Evolutionary conservation across 2,329 filamentous ascomycete species (phyloP).

Genomic region (Fusarium equiseti): DNA sequence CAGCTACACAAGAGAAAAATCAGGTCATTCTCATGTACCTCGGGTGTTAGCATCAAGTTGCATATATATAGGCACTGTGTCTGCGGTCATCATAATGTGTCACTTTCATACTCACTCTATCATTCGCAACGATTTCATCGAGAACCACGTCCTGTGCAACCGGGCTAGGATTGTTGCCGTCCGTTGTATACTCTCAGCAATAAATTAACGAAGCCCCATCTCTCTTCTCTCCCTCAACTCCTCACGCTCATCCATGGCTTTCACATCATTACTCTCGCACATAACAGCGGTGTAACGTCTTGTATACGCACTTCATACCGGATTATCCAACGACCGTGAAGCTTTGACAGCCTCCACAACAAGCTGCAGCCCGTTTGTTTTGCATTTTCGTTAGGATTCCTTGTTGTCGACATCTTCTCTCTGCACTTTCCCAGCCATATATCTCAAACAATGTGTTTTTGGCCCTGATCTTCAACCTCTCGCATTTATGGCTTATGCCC

Average conservation of each 20-base stretch:
- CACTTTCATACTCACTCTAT: background rate
- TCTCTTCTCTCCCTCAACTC: conserved; percentile 2
- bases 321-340: background rate
- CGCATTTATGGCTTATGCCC: background rate
- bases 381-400: background rate
- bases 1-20: background rate
- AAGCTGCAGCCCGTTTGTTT: background rate
- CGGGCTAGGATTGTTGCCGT: background rate
- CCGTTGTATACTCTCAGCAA: background rate
- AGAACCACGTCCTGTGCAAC: background rate
- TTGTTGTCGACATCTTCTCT: background rate
- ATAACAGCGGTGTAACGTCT: conserved; percentile 12
- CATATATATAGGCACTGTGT: background rate
- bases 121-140: background rate
- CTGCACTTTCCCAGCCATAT: background rate
- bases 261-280: background rate
- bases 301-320: background rate
- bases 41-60: background rate
- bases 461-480: background rate
- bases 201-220: background rate
- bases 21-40: background rate
- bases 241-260: background rate
- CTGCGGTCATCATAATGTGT: background rate
- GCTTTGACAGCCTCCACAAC: background rate
- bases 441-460: background rate